phyloP scores from a whole-genome alignment of 176 grass and related monocot genomes.

The Carex cristatella region DNA sequence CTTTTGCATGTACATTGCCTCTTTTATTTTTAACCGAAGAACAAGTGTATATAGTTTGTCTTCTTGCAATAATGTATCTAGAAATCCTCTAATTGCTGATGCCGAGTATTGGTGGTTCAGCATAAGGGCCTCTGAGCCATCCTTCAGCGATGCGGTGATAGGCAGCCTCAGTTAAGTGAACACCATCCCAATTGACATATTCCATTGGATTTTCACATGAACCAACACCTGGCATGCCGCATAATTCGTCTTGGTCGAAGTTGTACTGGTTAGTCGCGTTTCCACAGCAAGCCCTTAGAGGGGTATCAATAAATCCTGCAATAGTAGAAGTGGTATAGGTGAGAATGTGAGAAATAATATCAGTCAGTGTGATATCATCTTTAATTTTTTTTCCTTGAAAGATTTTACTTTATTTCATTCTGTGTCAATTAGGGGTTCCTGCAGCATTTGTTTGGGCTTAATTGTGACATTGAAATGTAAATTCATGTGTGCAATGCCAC shows the following conservation, averaged over 20 bases:
- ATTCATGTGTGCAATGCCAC: no score
- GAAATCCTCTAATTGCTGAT: background rate
- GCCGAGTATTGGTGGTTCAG: background rate
- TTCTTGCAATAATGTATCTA: background rate
- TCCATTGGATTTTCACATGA: background rate
- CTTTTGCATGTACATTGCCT: background rate
- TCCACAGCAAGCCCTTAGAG: conserved; percentile 21
- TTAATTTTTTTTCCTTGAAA: no score
- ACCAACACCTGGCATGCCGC: background rate
- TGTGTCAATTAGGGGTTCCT: no score
- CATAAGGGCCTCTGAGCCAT: conserved; percentile 17
- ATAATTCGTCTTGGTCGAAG: background rate
- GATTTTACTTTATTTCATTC: no score
- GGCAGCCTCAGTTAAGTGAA: conserved; percentile 15
- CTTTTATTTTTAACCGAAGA: background rate
- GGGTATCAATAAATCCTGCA: conserved; percentile 32
- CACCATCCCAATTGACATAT: conserved; percentile 15
- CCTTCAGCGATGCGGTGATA: background rate
- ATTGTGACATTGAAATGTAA: no score
- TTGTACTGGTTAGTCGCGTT: background rate
- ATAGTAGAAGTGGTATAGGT: background rate
- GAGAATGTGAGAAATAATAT: background rate
- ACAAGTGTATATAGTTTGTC: background rate
- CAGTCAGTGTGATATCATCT: no score
- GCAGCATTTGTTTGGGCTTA: no score